Evolutionary conservation across 306 rosid species (phyloP), one percentile per base, ranked within the genome.

Genomic region (Amphicarpaea edgeworthii): DNA sequence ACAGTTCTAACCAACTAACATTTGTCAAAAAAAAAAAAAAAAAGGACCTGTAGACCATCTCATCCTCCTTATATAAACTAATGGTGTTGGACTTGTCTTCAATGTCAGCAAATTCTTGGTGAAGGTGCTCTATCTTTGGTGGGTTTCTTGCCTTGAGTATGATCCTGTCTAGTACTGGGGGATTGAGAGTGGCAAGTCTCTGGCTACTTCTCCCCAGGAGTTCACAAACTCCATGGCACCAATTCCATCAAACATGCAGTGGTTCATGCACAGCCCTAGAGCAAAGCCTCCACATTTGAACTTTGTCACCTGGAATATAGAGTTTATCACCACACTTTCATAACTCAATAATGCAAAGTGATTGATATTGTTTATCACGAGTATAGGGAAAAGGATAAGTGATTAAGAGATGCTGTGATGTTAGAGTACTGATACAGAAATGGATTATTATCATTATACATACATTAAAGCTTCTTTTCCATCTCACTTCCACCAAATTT

Each of bases 281-380:
- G 86, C 86, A 72, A 95, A 90, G 40, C 97, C 98, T 47, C 99
- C 97, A 69, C 99, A 95, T 67, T 81, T 90, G 73, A 95, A 90
- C 79, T 86, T 92, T 0, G 99, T 95, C 78, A 95, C 91, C 99
- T 94, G 83, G 5, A 72, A 82, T 49, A 40, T 8, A 70, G 40
- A 70, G 53, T 81, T 71, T 8, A n/a, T n/a, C n/a, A n/a, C n/a
- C n/a, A 55, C 20, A 53, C 34, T 24, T 54, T 73, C 61, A 83
- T 37, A 62, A 38, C 20, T 63, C 24, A 64, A 69, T 5, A 70
- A 30, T 5, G 4, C 32, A 38, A 73, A 53, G 45, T 55, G 61
- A n/a, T n/a, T n/a, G n/a, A n/a, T n/a, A 57, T 54, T 28, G 40
- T 45, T 73, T 65, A 45, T 67, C 62, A 54, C 15, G 7, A 32